Conservation (phyloP, 75 land plant species). For the Selaginella tamariscina region DNA sequence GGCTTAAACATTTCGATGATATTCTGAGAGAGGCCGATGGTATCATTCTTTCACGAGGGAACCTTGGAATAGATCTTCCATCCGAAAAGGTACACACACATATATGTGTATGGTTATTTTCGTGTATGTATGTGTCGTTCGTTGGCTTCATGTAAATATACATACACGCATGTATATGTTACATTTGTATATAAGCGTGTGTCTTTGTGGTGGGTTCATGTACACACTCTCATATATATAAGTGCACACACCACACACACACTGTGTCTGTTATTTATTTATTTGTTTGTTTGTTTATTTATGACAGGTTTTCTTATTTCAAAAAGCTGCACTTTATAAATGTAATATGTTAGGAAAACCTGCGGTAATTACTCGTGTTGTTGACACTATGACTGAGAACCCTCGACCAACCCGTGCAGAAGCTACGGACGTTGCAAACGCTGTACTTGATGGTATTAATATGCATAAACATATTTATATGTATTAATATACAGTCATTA, state of each 20-base stretch:
- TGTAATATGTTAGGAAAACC: slow-evolving; percentile 96
- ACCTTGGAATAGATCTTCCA: slow-evolving; percentile 84
- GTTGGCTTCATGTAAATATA: too few relatives aligned
- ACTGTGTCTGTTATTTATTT: too few relatives aligned
- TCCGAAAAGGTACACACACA: slow-evolving; percentile 72
- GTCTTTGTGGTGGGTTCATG: too few relatives aligned
- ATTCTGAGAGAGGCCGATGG: slow-evolving; percentile 89
- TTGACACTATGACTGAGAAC: slow-evolving; percentile 93
- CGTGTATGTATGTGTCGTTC: too few relatives aligned
- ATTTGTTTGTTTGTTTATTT: too few relatives aligned
- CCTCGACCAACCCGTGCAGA: slow-evolving; percentile 96
- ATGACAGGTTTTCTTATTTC: slow-evolving; percentile 55
- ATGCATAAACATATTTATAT: background rate
- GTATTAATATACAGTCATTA: background rate
- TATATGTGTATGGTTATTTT: too few relatives aligned
- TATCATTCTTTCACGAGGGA: slow-evolving; percentile 82
- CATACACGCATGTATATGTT: too few relatives aligned
- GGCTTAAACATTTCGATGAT: slow-evolving; percentile 72
- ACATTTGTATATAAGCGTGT: too few relatives aligned
- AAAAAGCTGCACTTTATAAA: slow-evolving; percentile 83
- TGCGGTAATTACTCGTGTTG: slow-evolving; percentile 88
- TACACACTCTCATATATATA: background rate
- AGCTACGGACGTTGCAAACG: slow-evolving; percentile 99
- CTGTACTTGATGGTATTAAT: slow-evolving; percentile 78
- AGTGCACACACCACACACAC: background rate